Conservation (phyloP, 805 yeast species). For the Metschnikowia koreensis region DNA sequence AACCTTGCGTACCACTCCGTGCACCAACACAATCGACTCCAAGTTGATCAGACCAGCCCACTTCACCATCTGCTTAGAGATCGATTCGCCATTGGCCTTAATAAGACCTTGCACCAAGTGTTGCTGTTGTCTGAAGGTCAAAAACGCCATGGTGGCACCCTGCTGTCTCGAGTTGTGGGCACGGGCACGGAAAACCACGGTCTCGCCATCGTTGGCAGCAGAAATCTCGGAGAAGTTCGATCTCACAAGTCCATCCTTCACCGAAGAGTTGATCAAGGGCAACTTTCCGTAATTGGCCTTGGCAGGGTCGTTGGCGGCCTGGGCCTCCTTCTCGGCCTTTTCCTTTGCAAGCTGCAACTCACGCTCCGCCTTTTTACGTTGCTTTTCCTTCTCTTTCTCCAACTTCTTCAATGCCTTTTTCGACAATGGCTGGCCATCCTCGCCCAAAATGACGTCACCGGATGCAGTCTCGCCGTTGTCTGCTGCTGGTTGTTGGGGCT, state of each 20-base stretch:
- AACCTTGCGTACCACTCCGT: slow-evolving; percentile 80
- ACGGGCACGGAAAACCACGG: slow-evolving; percentile 88
- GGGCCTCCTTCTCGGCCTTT: slow-evolving; percentile 74
- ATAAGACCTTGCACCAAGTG: slow-evolving; percentile 77
- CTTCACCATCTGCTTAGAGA: slow-evolving; percentile 94
- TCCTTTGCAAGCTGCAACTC: slow-evolving; percentile 86
- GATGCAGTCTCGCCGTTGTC: slow-evolving; percentile 10
- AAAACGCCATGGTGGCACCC: slow-evolving; percentile 90
- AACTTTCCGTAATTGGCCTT: slow-evolving; percentile 84
- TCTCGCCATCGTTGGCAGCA: slow-evolving; percentile 66
- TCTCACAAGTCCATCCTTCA: slow-evolving; percentile 67
- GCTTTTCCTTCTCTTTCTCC: slow-evolving; percentile 90
- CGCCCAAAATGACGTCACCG: slow-evolving; percentile 44
- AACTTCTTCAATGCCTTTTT: slow-evolving; percentile 95
- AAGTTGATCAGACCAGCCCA: slow-evolving; percentile 85
- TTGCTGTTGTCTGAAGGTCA: slow-evolving; percentile 95
- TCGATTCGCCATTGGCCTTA: slow-evolving; percentile 44
- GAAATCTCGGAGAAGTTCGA: slow-evolving; percentile 54
- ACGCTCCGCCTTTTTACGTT: slow-evolving; percentile 85
- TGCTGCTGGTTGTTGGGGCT: no score
- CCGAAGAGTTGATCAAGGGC: slow-evolving; percentile 78
- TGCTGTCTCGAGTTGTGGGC: slow-evolving; percentile 91
- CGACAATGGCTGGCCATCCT: slow-evolving; percentile 83
- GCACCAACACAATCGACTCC: slow-evolving; percentile 89
- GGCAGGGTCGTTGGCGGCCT: slow-evolving; percentile 77